Evolutionary conservation across 106 monocot species (phyloP), one percentile per base, ranked within the genome.

Genomic region (Phalaenopsis equestris): DNA sequence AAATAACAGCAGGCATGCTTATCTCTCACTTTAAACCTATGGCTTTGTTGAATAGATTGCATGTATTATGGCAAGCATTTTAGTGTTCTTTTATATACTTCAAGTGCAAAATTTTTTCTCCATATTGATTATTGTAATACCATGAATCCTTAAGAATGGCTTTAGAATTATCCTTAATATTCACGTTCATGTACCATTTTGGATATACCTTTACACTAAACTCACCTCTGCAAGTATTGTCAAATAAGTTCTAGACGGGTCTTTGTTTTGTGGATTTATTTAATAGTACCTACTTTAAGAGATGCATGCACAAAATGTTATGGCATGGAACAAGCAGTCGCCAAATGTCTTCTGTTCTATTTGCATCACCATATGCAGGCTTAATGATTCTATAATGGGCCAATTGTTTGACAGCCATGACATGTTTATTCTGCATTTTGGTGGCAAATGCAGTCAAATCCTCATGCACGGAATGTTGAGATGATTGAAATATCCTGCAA

Each of bases 1-100:
- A 97, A 83, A 97, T 97, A 42, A 90, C 97, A 77, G 97, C 93
- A 86, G 97, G 97, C 24, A 76, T 76, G 11, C 42, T 76, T 42
- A 10, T 42, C 42, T 74, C 43, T 16, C 30, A 18, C 16, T 17
- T 52, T 41, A 5, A 74, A 74, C 43, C 9, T 74, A 8, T 74
- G 17, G 2, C 19, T 74, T 74, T 17, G 17, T 15, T 14, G 15
- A 42, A 18, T 43, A 17, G 42, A 43, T 43, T 73, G 42, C 19
- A n/a, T n/a, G 3, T 74, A 43, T 52, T 52, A 9, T 64, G 7
- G 5, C 24, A 4, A 38, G 12, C 70, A 39, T 70, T 37, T 38
- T 39, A 70, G 11, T 70, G 30, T 70, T 8, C 37, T 30, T 1
- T 7, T 70, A 38, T 70, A 37, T 38, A 38, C 70, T 38, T 38